Base-by-base conservation (phyloP, 2,329 filamentous ascomycete genomes). In the Colletotrichum falcatum region DNA sequence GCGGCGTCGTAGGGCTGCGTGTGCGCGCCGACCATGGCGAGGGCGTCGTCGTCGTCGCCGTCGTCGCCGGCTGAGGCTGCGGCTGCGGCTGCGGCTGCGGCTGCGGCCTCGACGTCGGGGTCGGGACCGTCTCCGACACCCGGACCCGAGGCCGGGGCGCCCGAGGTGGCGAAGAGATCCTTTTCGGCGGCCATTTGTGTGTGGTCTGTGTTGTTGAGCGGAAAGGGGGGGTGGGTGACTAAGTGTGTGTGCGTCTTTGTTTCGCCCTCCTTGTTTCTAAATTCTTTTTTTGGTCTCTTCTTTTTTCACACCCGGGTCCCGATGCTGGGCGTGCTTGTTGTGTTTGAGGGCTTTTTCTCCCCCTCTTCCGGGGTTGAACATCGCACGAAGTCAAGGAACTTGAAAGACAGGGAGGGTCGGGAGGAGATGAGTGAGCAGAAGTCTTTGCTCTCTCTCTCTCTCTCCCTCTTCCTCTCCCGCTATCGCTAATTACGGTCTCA, bases 21-120 rank as follows among this genome's bases (percentile, higher is more conserved):
- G 73, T 85, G 81, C 70, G 90, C 87, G 30, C 89, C 88, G 2
- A 91, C 89, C 68, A 92, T 83, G 11, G 83, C 84, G 64, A 90
- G 82, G 3, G 88, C 88, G 23, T 86, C 82, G 77, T 90, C 88
- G 37, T 66, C 51, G 33, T 63, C 70, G 59, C 39, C 59, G 28
- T 30, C 30, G 46, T 4, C 44, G 5, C 20, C 5, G 35, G 37
- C 9, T 11, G n/a, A n/a, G n/a, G n/a, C 11, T 39, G 12, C 2
- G n/a, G n/a, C 35, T 9, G 8, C 11, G 35, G 35, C 5, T 2
- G 18, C 9, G 20, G 18, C 7, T 4, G 18, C n/a, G 51, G 23
- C 23, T 11, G 42, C 8, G 6, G 48, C 23, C 7, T 66, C 64
- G 51, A 59, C 42, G 33, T 67, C 51, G 42, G 56, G 14, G 8